These are phyloP conservation scores for Sorghum bicolor DNA, from an alignment of 176 grass and related monocot species.

Conservation along the genomic window DNA sequence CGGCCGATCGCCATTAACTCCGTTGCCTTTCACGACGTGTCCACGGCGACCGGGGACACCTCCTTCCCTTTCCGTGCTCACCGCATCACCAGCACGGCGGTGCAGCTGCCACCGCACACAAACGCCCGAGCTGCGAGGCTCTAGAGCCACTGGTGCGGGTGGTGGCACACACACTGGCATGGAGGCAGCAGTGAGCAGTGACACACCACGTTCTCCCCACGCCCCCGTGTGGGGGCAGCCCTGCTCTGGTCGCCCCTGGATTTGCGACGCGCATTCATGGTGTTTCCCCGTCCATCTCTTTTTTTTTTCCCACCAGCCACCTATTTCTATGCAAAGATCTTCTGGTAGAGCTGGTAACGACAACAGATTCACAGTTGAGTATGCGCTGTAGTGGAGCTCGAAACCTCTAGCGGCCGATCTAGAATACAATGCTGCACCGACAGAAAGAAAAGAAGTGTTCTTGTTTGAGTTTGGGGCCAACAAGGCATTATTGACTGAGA, in stretches of 20 bases:
- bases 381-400: background rate
- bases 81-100: background rate
- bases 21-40: background rate
- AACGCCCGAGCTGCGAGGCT: background rate
- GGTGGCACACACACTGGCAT: background rate
- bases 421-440: background rate
- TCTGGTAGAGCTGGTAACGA: constrained; percentile 20
- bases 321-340: background rate
- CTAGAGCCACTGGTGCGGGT: background rate
- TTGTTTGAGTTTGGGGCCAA: constrained; percentile 8
- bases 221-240: constrained; percentile 4
- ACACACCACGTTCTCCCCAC: constrained; percentile 50
- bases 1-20: constrained; percentile 3
- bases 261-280: constrained; percentile 40
- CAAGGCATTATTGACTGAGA: constrained; percentile 7
- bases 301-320: background rate
- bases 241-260: background rate
- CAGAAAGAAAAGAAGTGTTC: background rate
- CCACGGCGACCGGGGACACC: background rate
- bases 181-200: too few species aligned
- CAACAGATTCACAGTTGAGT: constrained; percentile 6
- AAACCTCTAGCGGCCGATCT: background rate
- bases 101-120: background rate
- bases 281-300: background rate
- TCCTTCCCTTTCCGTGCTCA: background rate